A percentile compares a stretch with the other conserved stretches of the same genome.
Evolutionary conservation across 805 yeast species (phyloP).

Genomic region (Candida schatavii): DNA sequence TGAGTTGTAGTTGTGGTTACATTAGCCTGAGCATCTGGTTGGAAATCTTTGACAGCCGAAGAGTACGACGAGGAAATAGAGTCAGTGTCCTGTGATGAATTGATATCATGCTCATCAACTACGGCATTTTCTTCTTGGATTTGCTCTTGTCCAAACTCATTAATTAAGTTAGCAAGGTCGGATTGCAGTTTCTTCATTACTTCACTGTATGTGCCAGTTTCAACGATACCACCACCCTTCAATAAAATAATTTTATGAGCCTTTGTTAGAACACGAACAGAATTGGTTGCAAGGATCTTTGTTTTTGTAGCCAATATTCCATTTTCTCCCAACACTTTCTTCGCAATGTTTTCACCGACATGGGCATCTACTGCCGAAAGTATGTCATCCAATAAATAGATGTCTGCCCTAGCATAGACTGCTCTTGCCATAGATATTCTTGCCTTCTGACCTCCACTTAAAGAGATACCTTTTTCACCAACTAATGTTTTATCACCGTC

Average conservation of each 20-base stretch:
- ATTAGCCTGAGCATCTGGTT: slow-evolving; percentile 6
- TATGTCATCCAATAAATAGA: slow-evolving; percentile 37
- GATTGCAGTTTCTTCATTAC: slow-evolving; percentile 37
- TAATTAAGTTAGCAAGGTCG: slow-evolving; percentile 28
- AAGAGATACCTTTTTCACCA: slow-evolving; percentile 42
- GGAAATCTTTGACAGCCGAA: slow-evolving; percentile 16
- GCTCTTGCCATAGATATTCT: slow-evolving; percentile 41
- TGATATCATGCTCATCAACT: slow-evolving; percentile 3
- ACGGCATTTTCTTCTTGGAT: slow-evolving; percentile 9
- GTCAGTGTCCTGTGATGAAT: slow-evolving; percentile 11
- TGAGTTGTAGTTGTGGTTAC: background rate
- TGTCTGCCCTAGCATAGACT: slow-evolving; percentile 39
- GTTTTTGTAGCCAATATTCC: slow-evolving; percentile 36
- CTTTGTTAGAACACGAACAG: slow-evolving; percentile 32
- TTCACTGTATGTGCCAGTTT: slow-evolving; percentile 47
- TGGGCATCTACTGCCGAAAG: slow-evolving; percentile 45
- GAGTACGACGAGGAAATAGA: slow-evolving; percentile 9
- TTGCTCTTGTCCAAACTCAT: slow-evolving; percentile 25
- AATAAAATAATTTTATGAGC: slow-evolving; percentile 34
- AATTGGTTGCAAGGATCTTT: slow-evolving; percentile 37
- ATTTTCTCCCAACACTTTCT: slow-evolving; percentile 26
- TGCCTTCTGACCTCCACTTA: slow-evolving; percentile 44
- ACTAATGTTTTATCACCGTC: slow-evolving; percentile 41
- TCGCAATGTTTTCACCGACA: slow-evolving; percentile 35
- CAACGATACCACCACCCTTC: slow-evolving; percentile 27